Conservation (phyloP, 306 rosid genomes). For the Psophocarpus tetragonolobus region DNA sequence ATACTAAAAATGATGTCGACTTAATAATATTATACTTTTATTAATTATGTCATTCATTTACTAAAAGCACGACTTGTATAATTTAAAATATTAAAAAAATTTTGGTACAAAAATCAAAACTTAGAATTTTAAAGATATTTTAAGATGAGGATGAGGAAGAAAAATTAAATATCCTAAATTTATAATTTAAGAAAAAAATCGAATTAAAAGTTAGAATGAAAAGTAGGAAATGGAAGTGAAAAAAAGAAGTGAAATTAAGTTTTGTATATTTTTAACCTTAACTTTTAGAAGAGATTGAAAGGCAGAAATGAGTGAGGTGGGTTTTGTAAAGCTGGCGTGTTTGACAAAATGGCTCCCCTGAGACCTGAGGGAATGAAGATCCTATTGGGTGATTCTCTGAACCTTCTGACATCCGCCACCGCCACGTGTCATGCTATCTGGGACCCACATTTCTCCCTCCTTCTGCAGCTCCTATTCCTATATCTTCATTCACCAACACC, state of each 20-base stretch:
- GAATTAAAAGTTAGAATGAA: too few species aligned
- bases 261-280: not conserved
- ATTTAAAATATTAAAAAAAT: too few species aligned
- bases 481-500: not conserved
- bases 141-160: too few species aligned
- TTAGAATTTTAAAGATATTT: too few species aligned
- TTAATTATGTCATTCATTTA: too few species aligned
- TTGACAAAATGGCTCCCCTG: constrained; percentile 9
- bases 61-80: too few species aligned
- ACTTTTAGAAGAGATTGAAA: not conserved
- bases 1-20: too few species aligned
- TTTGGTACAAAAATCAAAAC: too few species aligned
- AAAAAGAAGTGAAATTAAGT: not conserved
- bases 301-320: not conserved
- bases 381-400: constrained; percentile 1
- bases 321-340: not conserved
- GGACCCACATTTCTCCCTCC: constrained; percentile 33
- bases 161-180: too few species aligned
- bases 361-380: not conserved
- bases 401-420: not conserved
- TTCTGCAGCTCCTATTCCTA: constrained; percentile 1
- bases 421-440: constrained; percentile 23
- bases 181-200: too few species aligned
- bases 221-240: not conserved
- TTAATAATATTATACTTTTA: too few species aligned